These are phyloP conservation scores for Teratosphaeria zuluensis DNA, from an alignment of 2,329 filamentous ascomycete genomes.

Conservation along the genomic window DNA sequence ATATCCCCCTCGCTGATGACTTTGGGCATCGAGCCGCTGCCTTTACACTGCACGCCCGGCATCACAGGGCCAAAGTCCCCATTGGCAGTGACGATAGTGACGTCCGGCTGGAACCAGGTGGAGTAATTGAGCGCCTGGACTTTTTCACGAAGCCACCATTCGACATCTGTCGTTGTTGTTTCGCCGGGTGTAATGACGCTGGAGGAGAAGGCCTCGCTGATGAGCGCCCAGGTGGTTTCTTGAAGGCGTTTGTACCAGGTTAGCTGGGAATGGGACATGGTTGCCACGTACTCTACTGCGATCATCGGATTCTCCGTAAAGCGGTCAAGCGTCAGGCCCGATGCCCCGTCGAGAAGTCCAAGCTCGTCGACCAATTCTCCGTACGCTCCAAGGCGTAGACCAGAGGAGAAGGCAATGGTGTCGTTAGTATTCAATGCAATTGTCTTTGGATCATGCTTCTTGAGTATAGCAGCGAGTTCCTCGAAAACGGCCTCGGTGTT, in stretches of 20 bases:
- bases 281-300: constrained; percentile 13
- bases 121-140: constrained; percentile 12
- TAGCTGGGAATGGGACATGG: constrained; percentile 8
- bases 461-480: constrained; percentile 4
- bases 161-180: constrained; percentile 11
- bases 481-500: constrained; percentile 9
- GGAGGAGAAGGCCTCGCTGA: constrained; percentile 10
- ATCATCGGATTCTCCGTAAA: constrained; percentile 4
- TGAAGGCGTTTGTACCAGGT: constrained; percentile 11
- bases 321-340: neutral
- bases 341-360: too few species aligned
- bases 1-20: constrained; percentile 9
- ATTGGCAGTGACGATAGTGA: constrained; percentile 6
- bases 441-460: constrained; percentile 5
- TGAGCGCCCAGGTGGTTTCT: constrained; percentile 13
- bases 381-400: constrained; percentile 8
- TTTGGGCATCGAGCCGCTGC: neutral
- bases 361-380: neutral
- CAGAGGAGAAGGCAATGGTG: constrained; percentile 12
- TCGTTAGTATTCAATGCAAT: constrained; percentile 10
- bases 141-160: constrained; percentile 15
- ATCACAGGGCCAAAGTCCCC: neutral
- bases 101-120: constrained; percentile 13
- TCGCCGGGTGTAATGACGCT: constrained; percentile 6
- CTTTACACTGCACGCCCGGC: neutral